Conservation (phyloP, 345 rosid species). For the Murraya koenigii region DNA sequence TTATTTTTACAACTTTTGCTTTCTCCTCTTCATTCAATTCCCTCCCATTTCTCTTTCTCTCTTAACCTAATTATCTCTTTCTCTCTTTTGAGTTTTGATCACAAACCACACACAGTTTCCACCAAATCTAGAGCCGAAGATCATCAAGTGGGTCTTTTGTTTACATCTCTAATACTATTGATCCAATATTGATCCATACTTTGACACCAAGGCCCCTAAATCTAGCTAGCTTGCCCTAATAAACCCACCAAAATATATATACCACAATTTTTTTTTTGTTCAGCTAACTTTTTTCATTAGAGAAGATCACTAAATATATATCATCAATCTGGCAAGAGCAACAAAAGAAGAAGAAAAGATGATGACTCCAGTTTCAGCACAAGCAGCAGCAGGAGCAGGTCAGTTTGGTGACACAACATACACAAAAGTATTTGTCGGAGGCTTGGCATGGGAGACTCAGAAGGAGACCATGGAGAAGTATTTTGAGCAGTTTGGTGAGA, state of each 20-base stretch:
- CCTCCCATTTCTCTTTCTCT: slow-evolving; percentile 23
- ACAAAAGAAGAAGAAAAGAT: slow-evolving; percentile 11
- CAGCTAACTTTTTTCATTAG: background rate
- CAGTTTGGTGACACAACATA: slow-evolving; percentile 89
- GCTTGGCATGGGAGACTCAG: slow-evolving; percentile 98
- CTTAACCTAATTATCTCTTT: background rate
- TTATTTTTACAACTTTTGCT: slow-evolving; percentile 37
- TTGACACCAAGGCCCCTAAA: background rate
- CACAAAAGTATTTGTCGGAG: slow-evolving; percentile 96
- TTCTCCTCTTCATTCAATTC: slow-evolving; percentile 29
- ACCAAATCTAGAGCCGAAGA: background rate
- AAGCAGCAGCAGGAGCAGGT: slow-evolving; percentile 33
- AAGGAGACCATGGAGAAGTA: slow-evolving; percentile 88
- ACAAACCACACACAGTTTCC: background rate
- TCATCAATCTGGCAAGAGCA: background rate
- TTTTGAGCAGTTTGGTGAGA: slow-evolving; percentile 96
- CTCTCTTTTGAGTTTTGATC: background rate
- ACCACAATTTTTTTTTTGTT: background rate
- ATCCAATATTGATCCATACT: background rate
- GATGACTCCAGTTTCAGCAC: slow-evolving; percentile 47
- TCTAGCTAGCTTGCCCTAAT: background rate
- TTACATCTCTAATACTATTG: background rate
- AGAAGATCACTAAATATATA: background rate
- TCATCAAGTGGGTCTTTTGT: background rate
- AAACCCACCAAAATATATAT: background rate